Evolutionary conservation across 2,329 filamentous ascomycete genomes (phyloP).

Genomic region (Penicillium sp.): DNA sequence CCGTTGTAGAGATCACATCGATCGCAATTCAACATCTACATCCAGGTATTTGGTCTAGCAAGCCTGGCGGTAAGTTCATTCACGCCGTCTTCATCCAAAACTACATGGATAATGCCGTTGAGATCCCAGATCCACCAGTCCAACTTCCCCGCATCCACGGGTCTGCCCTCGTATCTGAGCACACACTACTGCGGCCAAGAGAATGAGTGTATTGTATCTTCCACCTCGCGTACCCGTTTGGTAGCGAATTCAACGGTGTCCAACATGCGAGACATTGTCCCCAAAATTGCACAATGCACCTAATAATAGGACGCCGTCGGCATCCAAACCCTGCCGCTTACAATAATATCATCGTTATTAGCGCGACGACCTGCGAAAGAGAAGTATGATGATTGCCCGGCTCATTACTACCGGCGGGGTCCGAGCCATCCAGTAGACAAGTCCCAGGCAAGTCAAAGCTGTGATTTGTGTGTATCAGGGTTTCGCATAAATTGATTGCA

Average conservation of each 20-base stretch:
- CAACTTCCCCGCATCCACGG: slow-evolving; percentile 3
- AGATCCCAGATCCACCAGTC: neutral
- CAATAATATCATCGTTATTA: neutral
- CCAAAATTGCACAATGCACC: neutral
- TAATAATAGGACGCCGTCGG: neutral
- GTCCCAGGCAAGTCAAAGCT: neutral
- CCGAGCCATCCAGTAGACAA: slow-evolving; percentile 2
- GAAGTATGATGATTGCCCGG: neutral
- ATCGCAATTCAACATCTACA: neutral
- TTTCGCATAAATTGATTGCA: slow-evolving; percentile 20
- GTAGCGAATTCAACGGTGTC: slow-evolving; percentile 1
- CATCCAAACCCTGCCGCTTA: neutral
- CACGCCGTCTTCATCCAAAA: neutral
- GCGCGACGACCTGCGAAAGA: neutral
- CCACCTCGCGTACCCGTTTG: neutral
- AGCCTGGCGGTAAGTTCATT: too few relatives aligned
- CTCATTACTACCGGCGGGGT: slow-evolving; percentile 3
- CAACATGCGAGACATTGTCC: neutral
- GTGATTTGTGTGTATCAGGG: slow-evolving; percentile 2
- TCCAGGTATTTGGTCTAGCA: too few relatives aligned
- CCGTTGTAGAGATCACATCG: neutral
- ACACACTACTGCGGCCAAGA: neutral
- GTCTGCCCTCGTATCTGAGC: slow-evolving; percentile 1
- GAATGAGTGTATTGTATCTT: neutral
- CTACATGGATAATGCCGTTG: neutral